A percentile compares a stretch with the other conserved stretches of the same genome.
Conservation (phyloP, 768 basidiomycete species). For the Aureoboletus auriporus region DNA sequence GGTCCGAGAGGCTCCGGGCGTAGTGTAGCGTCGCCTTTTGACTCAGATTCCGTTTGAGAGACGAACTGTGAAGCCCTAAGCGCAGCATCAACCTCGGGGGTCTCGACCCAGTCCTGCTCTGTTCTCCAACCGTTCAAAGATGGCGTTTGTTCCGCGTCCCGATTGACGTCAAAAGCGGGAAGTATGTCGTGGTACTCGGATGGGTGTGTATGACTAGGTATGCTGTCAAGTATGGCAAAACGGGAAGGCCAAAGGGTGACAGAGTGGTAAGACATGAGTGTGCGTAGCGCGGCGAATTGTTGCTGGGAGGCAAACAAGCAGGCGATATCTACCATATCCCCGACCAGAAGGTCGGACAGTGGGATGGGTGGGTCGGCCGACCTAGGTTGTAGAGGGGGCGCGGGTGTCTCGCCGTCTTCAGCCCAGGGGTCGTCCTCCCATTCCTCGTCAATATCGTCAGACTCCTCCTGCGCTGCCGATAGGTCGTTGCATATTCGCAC, state of each 20-base stretch:
- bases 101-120: conserved; percentile 59
- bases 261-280: conserved; percentile 58
- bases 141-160: conserved; percentile 39
- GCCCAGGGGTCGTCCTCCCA: conserved; percentile 64
- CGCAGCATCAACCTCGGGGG: conserved; percentile 37
- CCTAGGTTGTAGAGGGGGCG: conserved; percentile 16
- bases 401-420: conserved; percentile 39
- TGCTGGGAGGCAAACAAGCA: conserved; percentile 62
- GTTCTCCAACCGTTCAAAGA: conserved; percentile 44
- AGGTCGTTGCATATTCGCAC: conserved; percentile 51
- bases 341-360: conserved; percentile 61
- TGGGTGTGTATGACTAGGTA: conserved; percentile 74
- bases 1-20: conserved; percentile 9
- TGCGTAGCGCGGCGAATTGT: conserved; percentile 52
- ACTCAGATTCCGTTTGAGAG: conserved; percentile 7
- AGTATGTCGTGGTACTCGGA: conserved; percentile 57
- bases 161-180: conserved; percentile 52
- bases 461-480: conserved; percentile 22
- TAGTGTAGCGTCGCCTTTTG: conserved; percentile 5
- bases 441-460: conserved; percentile 40
- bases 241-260: conserved; percentile 63
- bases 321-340: conserved; percentile 55
- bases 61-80: conserved; percentile 30
- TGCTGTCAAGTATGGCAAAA: conserved; percentile 60
- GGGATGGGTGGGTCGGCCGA: conserved; percentile 41